A percentile compares a stretch with the other conserved stretches of the same genome.
Evolutionary conservation across 768 basidiomycete genomes (phyloP).

Genomic region (Naganishia kalamii): DNA sequence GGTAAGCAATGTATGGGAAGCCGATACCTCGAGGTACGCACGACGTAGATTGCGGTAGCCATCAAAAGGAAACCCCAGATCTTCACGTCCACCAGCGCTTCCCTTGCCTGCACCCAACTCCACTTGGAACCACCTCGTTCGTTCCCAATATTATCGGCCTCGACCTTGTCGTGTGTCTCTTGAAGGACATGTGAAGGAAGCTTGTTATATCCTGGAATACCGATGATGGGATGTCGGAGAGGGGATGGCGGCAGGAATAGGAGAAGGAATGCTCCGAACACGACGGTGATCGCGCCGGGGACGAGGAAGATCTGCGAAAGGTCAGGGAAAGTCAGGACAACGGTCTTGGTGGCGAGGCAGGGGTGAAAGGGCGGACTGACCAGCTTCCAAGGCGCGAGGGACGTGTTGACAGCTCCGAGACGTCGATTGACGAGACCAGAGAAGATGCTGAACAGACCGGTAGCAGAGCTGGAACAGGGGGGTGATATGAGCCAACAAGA

Average conservation of each 20-base stretch:
- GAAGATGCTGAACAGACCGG: constrained; percentile 45
- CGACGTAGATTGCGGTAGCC: constrained; percentile 26
- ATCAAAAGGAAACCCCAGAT: constrained; percentile 45
- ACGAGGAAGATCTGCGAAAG: constrained; percentile 41
- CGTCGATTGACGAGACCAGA: constrained; percentile 40
- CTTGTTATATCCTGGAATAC: background rate
- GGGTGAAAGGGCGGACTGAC: background rate
- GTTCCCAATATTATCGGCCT: constrained; percentile 26
- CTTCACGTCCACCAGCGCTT: constrained; percentile 44
- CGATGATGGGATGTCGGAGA: constrained; percentile 1
- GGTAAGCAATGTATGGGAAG: background rate
- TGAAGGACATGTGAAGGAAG: background rate
- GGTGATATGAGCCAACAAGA: constrained; percentile 23
- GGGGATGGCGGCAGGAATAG: constrained; percentile 39
- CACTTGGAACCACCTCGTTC: constrained; percentile 28
- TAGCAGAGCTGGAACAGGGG: background rate
- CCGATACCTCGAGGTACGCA: background rate
- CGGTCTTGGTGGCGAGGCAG: background rate
- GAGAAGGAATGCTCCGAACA: constrained; percentile 39
- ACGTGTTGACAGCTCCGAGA: background rate
- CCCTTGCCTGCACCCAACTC: constrained; percentile 35
- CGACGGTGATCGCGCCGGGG: constrained; percentile 35
- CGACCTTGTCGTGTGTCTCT: constrained; percentile 5
- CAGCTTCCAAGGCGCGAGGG: constrained; percentile 5
- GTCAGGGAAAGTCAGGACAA: too few species aligned